Conservation (phyloP, 345 rosid species). For the Sapria himalayana region DNA sequence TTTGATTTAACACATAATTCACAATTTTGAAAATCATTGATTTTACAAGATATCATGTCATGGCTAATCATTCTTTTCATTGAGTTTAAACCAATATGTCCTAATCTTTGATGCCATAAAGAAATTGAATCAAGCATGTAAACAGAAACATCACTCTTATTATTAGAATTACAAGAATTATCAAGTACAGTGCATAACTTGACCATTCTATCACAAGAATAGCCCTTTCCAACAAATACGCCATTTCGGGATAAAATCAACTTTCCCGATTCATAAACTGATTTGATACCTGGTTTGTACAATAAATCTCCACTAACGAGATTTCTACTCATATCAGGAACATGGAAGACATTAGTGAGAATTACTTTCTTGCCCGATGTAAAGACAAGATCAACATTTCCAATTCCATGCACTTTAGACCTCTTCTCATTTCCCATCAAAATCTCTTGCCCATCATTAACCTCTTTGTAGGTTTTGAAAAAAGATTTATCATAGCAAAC, state of each 20-base stretch:
- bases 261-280: not conserved
- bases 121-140: slow-evolving; percentile 3
- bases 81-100: not conserved
- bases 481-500: not conserved
- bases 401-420: not conserved
- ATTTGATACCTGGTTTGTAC: not conserved
- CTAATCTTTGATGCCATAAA: slow-evolving; percentile 5
- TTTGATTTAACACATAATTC: slow-evolving; percentile 4
- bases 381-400: not conserved
- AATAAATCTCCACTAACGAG: not conserved
- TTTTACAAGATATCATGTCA: not conserved
- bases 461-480: no score
- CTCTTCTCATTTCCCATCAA: no score
- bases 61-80: slow-evolving; percentile 1
- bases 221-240: not conserved
- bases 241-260: not conserved
- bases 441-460: no score
- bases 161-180: no score
- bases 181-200: no score
- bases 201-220: not conserved
- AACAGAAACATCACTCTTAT: not conserved
- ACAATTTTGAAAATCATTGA: not conserved
- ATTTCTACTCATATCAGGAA: not conserved
- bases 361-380: not conserved
- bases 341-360: not conserved